Evolutionary conservation across 768 basidiomycete genomes (phyloP).

Genomic region (Russula sp.): DNA sequence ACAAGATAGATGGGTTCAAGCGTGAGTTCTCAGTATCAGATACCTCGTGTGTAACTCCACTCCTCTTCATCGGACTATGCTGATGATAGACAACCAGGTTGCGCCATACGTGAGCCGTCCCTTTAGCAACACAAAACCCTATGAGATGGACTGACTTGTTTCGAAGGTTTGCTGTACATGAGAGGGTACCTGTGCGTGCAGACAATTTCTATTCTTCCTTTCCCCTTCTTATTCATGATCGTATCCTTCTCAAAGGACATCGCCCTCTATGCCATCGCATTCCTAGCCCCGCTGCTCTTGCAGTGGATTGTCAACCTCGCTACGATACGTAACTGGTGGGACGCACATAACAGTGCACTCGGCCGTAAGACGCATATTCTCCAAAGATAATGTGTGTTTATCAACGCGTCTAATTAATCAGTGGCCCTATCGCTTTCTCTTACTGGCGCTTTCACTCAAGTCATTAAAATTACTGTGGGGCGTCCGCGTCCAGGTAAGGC

Average conservation of each 20-base stretch:
- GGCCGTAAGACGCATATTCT: slow-evolving; percentile 31
- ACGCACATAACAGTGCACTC: slow-evolving; percentile 63
- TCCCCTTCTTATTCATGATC: background rate
- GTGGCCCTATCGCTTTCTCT: slow-evolving; percentile 69
- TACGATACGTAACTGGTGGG: slow-evolving; percentile 83
- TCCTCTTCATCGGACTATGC: slow-evolving; percentile 20
- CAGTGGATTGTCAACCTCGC: slow-evolving; percentile 62
- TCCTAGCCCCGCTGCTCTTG: slow-evolving; percentile 61
- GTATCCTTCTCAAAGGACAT: slow-evolving; percentile 19
- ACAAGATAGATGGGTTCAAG: slow-evolving; percentile 63
- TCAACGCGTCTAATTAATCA: slow-evolving; percentile 23
- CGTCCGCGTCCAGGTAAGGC: slow-evolving; percentile 73
- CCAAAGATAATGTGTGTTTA: slow-evolving; percentile 1
- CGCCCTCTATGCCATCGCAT: slow-evolving; percentile 33
- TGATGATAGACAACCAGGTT: slow-evolving; percentile 26
- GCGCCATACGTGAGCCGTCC: slow-evolving; percentile 31
- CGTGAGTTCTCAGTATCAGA: slow-evolving; percentile 74
- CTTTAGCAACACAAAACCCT: background rate
- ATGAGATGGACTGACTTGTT: background rate
- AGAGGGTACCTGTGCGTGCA: slow-evolving; percentile 63
- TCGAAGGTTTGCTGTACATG: slow-evolving; percentile 57
- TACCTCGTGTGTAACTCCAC: slow-evolving; percentile 47
- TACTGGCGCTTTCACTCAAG: slow-evolving; percentile 76
- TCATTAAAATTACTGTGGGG: slow-evolving; percentile 81
- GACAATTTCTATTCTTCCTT: background rate